Evolutionary conservation across 2,329 filamentous ascomycete genomes (phyloP), one percentile per base, ranked within the genome.

Genomic region (Diaporthe velutina): DNA sequence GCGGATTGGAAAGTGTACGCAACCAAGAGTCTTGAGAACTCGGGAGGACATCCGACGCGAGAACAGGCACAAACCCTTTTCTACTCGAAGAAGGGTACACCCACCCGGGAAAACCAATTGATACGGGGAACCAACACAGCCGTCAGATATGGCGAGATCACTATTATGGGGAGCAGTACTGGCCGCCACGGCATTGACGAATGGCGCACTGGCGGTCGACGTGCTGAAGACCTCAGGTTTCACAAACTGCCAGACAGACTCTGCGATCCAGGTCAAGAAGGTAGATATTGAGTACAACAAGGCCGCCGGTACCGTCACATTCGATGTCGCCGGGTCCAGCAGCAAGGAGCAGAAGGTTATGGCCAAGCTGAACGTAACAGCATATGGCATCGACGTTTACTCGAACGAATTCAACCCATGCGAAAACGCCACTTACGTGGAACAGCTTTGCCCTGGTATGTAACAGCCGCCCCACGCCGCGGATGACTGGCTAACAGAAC

Each of bases 351-450:
- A 97, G 83, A 96, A 98, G 78, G 95, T 98, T 75, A 94, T 90
- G 73, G 96, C 95, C 19, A 86, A 85, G 4, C 87, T 98, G 75
- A 89, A 90, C 30, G 94, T 98, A 52, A 93, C 89, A 35, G 96
- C 96, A 12, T 98, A 98, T 81, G 97, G 97, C 75, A 91, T 90
- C 74, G 84, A 93, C 76, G 90, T 98, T 33, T 98, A 97, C 84
- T 87, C 89, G 52, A 94, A 94, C 75, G 86, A 85, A 5, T 98
- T 98, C 84, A 92, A 98, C 80, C 97, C 97, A 48, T 99, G 97
- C 83, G 89, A 92, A 25, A 78, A 85, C 2, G 84, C 81, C 50
- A 95, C 92, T 25, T 92, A 90, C 78, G 89, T 98, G 68, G 82
- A 89, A 12, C 86, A 94, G 79, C 88, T 99, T 64, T 99, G 97